Percentiles rank a stretch among this genome's conserved stretches.
Conservation (phyloP, 768 basidiomycete genomes). For the Tricholoma hemisulphureum region DNA sequence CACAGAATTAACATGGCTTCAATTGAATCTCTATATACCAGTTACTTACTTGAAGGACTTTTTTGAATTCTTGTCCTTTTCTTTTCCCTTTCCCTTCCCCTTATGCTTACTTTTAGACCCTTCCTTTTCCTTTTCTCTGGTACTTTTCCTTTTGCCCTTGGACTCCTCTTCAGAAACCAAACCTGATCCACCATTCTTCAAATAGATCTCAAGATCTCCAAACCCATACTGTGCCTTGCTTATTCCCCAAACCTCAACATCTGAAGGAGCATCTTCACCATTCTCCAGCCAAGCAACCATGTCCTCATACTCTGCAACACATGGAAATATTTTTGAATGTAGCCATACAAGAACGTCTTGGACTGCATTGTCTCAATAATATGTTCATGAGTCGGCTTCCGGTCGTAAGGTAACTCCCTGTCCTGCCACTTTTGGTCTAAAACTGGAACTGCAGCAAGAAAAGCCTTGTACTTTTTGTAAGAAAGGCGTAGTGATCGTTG, state of each 20-base stretch:
- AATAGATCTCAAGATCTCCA: background rate
- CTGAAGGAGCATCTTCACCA: background rate
- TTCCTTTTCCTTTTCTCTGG: background rate
- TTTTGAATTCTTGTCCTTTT: background rate
- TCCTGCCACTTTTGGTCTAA: background rate
- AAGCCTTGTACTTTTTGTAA: background rate
- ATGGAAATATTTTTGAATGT: background rate
- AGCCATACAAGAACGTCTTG: background rate
- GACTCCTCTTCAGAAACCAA: background rate
- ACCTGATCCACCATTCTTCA: background rate
- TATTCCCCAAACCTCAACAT: background rate
- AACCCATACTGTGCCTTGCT: background rate
- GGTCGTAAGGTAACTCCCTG: background rate
- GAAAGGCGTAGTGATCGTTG: background rate
- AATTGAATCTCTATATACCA: no score
- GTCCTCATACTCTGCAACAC: background rate
- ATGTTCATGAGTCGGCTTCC: background rate
- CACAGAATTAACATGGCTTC: background rate
- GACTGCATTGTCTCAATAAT: background rate
- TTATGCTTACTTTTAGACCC: no score
- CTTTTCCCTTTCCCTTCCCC: no score
- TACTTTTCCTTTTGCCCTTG: background rate
- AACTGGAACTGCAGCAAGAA: no score
- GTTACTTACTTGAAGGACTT: no score
- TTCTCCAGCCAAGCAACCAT: slow-evolving; percentile 2